Evolutionary conservation across 1,284 basidiomycete species (phyloP), one percentile per base, ranked within the genome.

Genomic region (Cutaneotrichosporon cyanovorans): DNA sequence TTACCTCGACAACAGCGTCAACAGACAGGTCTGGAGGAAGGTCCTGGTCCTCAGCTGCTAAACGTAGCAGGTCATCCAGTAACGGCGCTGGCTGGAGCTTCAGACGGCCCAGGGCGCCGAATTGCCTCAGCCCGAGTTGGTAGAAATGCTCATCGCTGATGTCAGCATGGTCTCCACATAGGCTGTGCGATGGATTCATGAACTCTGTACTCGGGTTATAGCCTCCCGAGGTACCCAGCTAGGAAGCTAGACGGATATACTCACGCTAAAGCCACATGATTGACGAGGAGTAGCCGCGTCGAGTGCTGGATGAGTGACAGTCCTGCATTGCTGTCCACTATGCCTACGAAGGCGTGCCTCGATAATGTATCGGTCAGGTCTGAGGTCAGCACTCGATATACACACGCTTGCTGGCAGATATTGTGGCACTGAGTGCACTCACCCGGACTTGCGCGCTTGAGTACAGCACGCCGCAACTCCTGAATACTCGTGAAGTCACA

Each of bases 91-190:
- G 93, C 34, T 92, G 82, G 4, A 98, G 76, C 45, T 80, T 81
- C 38, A 97, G 70, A 9, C 81, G 77, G 42, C 79, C 77, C 51
- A 87, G 79, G 52, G 85, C 80, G 1, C 92, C 90, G 62, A 98
- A 99, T 65, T 98, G 93, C 16, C 88, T 77, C 37, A 98, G 71
- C 2, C 82, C 87, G 1, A 98, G 78, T 65, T 98, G 95, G 67
- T 96, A 98, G 61, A 97, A 95, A 36, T 96, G 78, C 59, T 96
- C 91, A 60, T 95, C 89, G 0, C 89, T 93, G 56, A 10, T n/a
- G 46, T 50, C 25, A 53, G 46, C 32, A n/a, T n/a, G n/a, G n/a
- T n/a, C n/a, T n/a, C n/a, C n/a, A n/a, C n/a, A n/a, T n/a, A n/a
- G n/a, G n/a, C n/a, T n/a, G n/a, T n/a, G n/a, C n/a, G n/a, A n/a